phyloP scores from a whole-genome alignment of 2,329 filamentous ascomycete genomes.

The Plectosphaerella plurivora region DNA sequence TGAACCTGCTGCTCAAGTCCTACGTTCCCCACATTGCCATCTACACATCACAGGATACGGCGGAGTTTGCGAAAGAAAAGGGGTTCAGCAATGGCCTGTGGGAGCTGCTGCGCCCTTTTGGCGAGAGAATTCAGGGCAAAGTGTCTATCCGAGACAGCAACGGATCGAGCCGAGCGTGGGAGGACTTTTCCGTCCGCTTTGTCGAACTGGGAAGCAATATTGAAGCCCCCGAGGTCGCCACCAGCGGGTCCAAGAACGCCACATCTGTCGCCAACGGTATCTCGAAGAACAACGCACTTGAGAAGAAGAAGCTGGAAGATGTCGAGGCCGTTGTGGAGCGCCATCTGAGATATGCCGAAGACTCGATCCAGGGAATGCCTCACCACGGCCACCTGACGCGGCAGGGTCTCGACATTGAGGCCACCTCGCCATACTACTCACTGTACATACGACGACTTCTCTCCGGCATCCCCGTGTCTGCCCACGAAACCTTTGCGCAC shows the following conservation, averaged over 20 bases:
- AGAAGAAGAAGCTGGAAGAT: conserved; percentile 43
- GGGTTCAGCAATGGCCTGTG: conserved; percentile 79
- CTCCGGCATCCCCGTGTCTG: conserved; percentile 70
- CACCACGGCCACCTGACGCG: conserved; percentile 32
- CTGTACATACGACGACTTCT: conserved; percentile 80
- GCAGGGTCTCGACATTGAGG: conserved; percentile 39
- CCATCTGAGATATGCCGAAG: conserved; percentile 73
- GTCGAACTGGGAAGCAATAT: conserved; percentile 61
- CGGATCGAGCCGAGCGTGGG: conserved; percentile 75
- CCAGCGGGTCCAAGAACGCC: conserved; percentile 24
- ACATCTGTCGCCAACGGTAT: conserved; percentile 21
- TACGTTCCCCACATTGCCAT: conserved; percentile 89
- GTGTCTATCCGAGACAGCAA: conserved; percentile 88
- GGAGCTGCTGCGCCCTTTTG: conserved; percentile 85
- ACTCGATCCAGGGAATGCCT: conserved; percentile 37
- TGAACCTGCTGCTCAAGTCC: conserved; percentile 70
- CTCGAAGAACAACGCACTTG: conserved; percentile 8
- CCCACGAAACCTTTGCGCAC: conserved; percentile 91
- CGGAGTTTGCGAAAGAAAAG: conserved; percentile 75
- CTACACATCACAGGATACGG: conserved; percentile 80
- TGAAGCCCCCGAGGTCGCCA: conserved; percentile 42
- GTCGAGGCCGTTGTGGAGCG: conserved; percentile 78
- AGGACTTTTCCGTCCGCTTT: conserved; percentile 89
- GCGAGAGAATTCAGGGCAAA: conserved; percentile 81
- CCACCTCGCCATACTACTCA: conserved; percentile 75